A percentile compares a stretch with the other conserved stretches of the same genome.
These are phyloP conservation scores for Solanum ahanhuiri DNA, from an alignment of 257 asterid genomes.

Conservation along the genomic window DNA sequence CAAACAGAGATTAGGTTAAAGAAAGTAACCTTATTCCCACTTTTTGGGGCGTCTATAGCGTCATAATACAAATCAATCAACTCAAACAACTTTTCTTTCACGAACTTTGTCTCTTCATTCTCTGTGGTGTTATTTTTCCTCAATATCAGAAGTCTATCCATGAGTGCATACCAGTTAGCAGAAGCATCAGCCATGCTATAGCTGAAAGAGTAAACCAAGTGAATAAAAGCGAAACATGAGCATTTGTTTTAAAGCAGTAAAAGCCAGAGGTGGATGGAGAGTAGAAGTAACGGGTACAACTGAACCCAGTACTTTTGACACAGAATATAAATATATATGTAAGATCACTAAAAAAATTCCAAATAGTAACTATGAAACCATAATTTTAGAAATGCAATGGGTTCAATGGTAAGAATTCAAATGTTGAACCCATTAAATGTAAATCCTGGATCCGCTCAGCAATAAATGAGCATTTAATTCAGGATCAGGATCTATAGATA, in stretches of 20 bases:
- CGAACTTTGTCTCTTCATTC: slow-evolving; percentile 2
- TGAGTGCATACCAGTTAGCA: slow-evolving; percentile 58
- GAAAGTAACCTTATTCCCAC: slow-evolving; percentile 59
- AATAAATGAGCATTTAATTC: background rate
- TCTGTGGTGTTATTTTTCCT: slow-evolving; percentile 29
- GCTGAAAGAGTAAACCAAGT: slow-evolving; percentile 23
- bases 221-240: background rate
- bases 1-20: background rate
- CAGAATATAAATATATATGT: background rate
- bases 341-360: background rate
- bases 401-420: background rate
- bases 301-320: background rate
- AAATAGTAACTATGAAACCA: background rate
- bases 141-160: slow-evolving; percentile 62
- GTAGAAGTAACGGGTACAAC: background rate
- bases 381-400: background rate
- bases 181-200: slow-evolving; percentile 47
- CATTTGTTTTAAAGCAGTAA: background rate
- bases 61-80: slow-evolving; percentile 68
- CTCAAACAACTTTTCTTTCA: slow-evolving; percentile 29
- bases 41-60: slow-evolving; percentile 87
- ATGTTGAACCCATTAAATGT: background rate
- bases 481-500: background rate
- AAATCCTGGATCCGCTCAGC: background rate
- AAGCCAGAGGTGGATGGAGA: background rate